Evolutionary conservation across 2,329 filamentous ascomycete genomes (phyloP).

Genomic region (Tolypocladium tropicale): DNA sequence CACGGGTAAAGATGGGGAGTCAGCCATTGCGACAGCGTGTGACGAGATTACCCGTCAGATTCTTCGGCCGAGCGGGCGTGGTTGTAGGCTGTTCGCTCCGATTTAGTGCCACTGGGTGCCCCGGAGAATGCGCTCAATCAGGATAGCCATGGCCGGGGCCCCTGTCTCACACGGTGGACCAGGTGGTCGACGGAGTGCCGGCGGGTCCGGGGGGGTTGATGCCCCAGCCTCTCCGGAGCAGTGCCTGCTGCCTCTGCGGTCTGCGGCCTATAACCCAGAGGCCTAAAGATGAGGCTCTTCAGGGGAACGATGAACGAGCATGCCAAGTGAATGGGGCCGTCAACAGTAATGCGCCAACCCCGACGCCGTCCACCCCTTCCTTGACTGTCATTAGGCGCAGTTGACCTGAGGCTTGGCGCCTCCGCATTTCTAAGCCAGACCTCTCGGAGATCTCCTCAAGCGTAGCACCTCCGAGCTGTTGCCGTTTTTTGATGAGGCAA

Average conservation of each 20-base stretch:
- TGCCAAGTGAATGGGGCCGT: background rate
- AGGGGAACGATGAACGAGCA: background rate
- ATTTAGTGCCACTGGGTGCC: constrained; percentile 5
- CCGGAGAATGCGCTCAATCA: constrained; percentile 11
- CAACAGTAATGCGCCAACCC: background rate
- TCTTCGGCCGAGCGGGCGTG: background rate
- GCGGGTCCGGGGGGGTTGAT: background rate
- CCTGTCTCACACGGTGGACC: constrained; percentile 1
- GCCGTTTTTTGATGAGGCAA: background rate
- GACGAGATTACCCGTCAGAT: background rate
- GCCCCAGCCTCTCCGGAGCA: background rate
- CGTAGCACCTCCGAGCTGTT: background rate
- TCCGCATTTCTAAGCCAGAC: background rate
- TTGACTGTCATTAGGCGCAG: background rate
- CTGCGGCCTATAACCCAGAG: background rate
- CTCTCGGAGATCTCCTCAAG: background rate
- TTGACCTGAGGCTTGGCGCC: background rate
- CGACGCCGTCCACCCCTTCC: background rate
- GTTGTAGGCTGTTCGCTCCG: constrained; percentile 1
- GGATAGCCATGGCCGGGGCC: constrained; percentile 8
- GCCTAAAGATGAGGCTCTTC: background rate
- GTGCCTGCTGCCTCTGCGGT: background rate
- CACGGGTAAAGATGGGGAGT: background rate
- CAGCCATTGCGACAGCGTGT: background rate
- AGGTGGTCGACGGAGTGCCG: background rate